Conservation (phyloP, 1,284 basidiomycete genomes). For the Pseudozyma flocculosa region DNA sequence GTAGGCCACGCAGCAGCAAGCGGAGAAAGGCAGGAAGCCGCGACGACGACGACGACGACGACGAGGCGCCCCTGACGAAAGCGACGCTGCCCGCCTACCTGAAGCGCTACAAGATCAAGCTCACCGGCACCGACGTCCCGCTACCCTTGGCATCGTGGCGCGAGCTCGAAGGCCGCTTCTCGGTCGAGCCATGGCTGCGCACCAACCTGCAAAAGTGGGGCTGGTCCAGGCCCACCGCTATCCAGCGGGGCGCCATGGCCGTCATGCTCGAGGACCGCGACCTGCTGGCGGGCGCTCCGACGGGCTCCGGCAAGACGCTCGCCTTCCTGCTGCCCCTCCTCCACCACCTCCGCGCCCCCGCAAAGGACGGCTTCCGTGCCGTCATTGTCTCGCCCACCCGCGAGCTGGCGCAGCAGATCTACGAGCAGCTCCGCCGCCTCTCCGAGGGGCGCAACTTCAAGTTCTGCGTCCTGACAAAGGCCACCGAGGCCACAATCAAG, state of each 20-base stretch:
- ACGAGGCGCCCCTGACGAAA: slow-evolving; percentile 25
- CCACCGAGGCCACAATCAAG: slow-evolving; percentile 21
- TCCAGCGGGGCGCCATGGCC: slow-evolving; percentile 58
- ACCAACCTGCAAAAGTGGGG: slow-evolving; percentile 40
- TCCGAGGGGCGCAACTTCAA: slow-evolving; percentile 29
- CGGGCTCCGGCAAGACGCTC: slow-evolving; percentile 54
- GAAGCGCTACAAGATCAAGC: slow-evolving; percentile 54
- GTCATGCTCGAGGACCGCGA: slow-evolving; percentile 54
- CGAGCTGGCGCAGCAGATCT: slow-evolving; percentile 53
- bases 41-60: neutral
- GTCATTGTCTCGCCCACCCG: slow-evolving; percentile 54
- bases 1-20: neutral
- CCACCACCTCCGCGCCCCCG: slow-evolving; percentile 35
- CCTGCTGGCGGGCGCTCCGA: slow-evolving; percentile 52
- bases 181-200: slow-evolving; percentile 34
- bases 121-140: slow-evolving; percentile 58
- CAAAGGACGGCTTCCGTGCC: slow-evolving; percentile 41
- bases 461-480: slow-evolving; percentile 48
- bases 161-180: slow-evolving; percentile 45
- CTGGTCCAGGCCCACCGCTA: slow-evolving; percentile 53
- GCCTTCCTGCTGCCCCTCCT: slow-evolving; percentile 52
- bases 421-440: slow-evolving; percentile 46
- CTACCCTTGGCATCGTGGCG: slow-evolving; percentile 55
- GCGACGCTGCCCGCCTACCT: slow-evolving; percentile 46
- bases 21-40: neutral